Percentiles rank a stretch among this genome's conserved stretches.
Evolutionary conservation across 2,329 filamentous ascomycete genomes (phyloP).

Genomic region (Diaporthe ampelina): DNA sequence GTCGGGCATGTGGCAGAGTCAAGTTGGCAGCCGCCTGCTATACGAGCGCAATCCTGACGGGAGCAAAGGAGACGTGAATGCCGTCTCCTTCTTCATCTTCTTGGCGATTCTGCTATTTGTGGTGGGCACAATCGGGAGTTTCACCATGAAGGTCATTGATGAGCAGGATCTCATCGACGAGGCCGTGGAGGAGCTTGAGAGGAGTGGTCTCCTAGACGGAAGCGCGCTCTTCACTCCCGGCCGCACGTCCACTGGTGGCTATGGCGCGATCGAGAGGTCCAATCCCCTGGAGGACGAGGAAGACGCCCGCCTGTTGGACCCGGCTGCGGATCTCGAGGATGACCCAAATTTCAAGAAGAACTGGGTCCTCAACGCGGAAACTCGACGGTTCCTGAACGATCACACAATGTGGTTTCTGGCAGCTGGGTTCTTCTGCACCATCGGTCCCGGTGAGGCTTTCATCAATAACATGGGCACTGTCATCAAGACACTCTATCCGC

Average conservation of each 20-base stretch:
- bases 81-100: constrained; percentile 91
- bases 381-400: constrained; percentile 85
- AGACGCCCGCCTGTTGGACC: constrained; percentile 57
- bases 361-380: constrained; percentile 93
- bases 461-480: constrained; percentile 98
- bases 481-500: constrained; percentile 84
- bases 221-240: constrained; percentile 78
- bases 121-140: constrained; percentile 80
- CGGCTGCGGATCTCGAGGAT: constrained; percentile 56
- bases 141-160: constrained; percentile 83
- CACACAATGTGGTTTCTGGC: constrained; percentile 97
- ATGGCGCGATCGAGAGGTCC: constrained; percentile 70
- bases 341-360: constrained; percentile 80
- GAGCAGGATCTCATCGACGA: constrained; percentile 91
- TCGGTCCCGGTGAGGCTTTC: constrained; percentile 96
- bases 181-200: constrained; percentile 90
- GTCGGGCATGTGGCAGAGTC: constrained; percentile 96
- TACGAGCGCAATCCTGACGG: constrained; percentile 78
- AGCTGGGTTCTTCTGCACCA: constrained; percentile 90
- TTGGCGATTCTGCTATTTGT: constrained; percentile 78
- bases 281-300: constrained; percentile 56
- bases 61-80: constrained; percentile 73
- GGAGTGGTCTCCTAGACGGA: constrained; percentile 84
- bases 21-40: constrained; percentile 84
- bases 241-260: constrained; percentile 55